Conservation (phyloP, 2,329 filamentous ascomycete species). For the Pezicula rhizophila region DNA sequence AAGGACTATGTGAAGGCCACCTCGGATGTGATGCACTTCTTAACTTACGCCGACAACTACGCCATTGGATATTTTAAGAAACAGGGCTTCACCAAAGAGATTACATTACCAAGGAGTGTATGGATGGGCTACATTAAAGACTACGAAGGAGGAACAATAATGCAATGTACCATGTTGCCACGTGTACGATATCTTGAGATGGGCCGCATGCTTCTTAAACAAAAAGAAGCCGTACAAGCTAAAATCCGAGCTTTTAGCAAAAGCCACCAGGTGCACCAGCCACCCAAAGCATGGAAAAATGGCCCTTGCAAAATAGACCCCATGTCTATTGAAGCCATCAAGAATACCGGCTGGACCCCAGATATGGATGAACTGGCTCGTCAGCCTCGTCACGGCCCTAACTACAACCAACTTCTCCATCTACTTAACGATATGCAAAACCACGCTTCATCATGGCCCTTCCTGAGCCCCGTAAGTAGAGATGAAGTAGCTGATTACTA, state of each 20-base stretch:
- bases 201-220: slow-evolving; percentile 90
- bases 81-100: slow-evolving; percentile 97
- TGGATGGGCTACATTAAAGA: slow-evolving; percentile 99
- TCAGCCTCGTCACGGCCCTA: slow-evolving; percentile 89
- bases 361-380: slow-evolving; percentile 97
- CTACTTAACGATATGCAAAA: slow-evolving; percentile 94
- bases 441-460: slow-evolving; percentile 89
- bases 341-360: slow-evolving; percentile 86
- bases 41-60: slow-evolving; percentile 98
- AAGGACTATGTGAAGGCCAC: slow-evolving; percentile 98
- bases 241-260: slow-evolving; percentile 91
- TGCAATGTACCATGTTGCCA: slow-evolving; percentile 98
- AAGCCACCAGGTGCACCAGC: slow-evolving; percentile 78
- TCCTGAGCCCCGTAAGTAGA: slow-evolving; percentile 85
- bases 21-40: slow-evolving; percentile 94
- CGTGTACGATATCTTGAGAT: slow-evolving; percentile 90
- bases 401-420: slow-evolving; percentile 89
- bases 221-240: slow-evolving; percentile 90
- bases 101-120: slow-evolving; percentile 78
- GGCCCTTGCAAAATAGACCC: slow-evolving; percentile 74
- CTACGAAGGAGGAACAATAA: slow-evolving; percentile 97
- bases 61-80: slow-evolving; percentile 99
- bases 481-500: slow-evolving; percentile 99
- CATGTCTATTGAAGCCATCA: slow-evolving; percentile 80
- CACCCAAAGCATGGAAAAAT: slow-evolving; percentile 80